Conservation (phyloP, 179 eudicot genomes). For the Gypsophila paniculata region DNA sequence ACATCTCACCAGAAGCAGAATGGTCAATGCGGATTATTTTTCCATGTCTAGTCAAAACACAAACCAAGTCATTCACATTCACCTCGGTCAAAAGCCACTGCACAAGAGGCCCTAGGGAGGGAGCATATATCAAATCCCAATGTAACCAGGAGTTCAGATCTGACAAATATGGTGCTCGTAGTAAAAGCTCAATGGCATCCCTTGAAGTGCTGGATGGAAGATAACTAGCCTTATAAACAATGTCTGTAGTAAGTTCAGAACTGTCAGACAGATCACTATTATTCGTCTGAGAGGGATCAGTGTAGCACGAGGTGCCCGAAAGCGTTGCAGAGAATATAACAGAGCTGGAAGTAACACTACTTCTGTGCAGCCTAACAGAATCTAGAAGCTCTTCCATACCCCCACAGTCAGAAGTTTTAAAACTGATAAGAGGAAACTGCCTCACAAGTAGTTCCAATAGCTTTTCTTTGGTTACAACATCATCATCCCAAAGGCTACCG, state of each 20-base stretch:
- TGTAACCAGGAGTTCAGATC: slow-evolving; percentile 73
- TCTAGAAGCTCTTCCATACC: slow-evolving; percentile 30
- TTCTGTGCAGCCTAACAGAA: slow-evolving; percentile 33
- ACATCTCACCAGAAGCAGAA: slow-evolving; percentile 57
- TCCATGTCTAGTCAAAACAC: slow-evolving; percentile 67
- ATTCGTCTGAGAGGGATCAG: slow-evolving; percentile 24
- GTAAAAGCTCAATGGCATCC: slow-evolving; percentile 62
- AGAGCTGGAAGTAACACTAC: slow-evolving; percentile 32
- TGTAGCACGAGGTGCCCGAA: slow-evolving; percentile 29
- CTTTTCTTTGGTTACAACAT: slow-evolving; percentile 43
- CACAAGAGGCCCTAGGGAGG: slow-evolving; percentile 83
- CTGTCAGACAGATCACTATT: slow-evolving; percentile 27
- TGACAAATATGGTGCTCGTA: slow-evolving; percentile 67
- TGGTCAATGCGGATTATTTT: slow-evolving; percentile 69
- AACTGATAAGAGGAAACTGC: slow-evolving; percentile 71
- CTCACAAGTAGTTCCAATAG: slow-evolving; percentile 51
- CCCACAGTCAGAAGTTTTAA: slow-evolving; percentile 40
- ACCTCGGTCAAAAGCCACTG: slow-evolving; percentile 66
- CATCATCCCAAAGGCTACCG: slow-evolving; percentile 48
- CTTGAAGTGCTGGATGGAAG: slow-evolving; percentile 41
- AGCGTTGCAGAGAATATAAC: slow-evolving; percentile 71
- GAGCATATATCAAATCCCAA: slow-evolving; percentile 76
- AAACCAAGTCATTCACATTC: slow-evolving; percentile 55
- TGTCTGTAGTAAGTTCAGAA: slow-evolving; percentile 19
- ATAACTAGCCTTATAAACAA: slow-evolving; percentile 25